Conservation (phyloP, 2,329 filamentous ascomycete genomes). For the Fusarium lyarnte region DNA sequence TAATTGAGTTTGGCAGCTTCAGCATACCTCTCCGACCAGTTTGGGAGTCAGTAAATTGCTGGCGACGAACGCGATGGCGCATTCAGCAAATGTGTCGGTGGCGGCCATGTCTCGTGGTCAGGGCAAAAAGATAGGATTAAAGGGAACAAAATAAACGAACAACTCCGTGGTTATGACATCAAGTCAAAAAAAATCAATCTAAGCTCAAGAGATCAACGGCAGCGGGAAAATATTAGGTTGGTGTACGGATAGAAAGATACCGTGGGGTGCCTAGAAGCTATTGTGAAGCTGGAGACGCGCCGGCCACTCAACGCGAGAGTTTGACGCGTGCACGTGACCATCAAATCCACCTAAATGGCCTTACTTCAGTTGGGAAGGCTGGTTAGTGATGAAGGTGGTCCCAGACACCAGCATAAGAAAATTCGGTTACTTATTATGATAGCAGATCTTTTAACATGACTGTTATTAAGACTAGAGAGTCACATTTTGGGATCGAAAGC, state of each 20-base stretch:
- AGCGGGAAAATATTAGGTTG: neutral
- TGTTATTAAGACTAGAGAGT: neutral
- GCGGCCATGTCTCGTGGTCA: slow-evolving; percentile 42
- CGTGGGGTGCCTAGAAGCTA: slow-evolving; percentile 26
- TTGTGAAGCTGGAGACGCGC: slow-evolving; percentile 25
- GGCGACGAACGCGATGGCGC: slow-evolving; percentile 57
- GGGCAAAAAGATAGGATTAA: slow-evolving; percentile 1
- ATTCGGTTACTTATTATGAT: neutral
- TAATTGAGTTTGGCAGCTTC: no score
- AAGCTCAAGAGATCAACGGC: neutral
- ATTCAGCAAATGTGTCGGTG: slow-evolving; percentile 53
- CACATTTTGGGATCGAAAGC: neutral
- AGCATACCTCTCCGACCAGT: slow-evolving; percentile 53
- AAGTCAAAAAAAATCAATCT: neutral
- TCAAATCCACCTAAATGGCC: neutral
- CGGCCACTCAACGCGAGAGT: slow-evolving; percentile 46
- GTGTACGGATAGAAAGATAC: neutral
- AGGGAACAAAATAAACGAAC: neutral
- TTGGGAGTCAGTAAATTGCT: slow-evolving; percentile 53
- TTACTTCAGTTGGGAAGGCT: neutral
- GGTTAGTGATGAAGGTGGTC: neutral
- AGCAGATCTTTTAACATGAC: neutral
- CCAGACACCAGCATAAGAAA: neutral
- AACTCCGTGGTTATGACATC: slow-evolving; percentile 20
- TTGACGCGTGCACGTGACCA: slow-evolving; percentile 41